Base-by-base conservation (phyloP, 192 early-diverging fungal species). In the Backusella psychrophila region DNA sequence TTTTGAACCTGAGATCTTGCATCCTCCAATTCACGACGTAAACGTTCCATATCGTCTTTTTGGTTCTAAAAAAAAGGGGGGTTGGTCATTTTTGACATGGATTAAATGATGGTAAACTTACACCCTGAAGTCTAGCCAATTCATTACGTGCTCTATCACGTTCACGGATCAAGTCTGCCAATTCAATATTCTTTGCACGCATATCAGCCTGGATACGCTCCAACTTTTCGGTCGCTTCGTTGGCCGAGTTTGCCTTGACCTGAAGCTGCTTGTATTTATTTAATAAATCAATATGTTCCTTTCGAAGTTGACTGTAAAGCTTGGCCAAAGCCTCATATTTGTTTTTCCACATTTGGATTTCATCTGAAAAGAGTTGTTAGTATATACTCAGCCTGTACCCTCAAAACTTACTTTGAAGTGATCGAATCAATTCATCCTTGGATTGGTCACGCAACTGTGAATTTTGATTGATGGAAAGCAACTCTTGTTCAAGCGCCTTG, bases 281-380 rank as follows among this genome's bases (percentile, higher is more conserved):
- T 76, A 98, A 87, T 26, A 99, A 84, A 46, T 97, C 97, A 69
- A 99, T 84, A 80, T 99, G 96, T 77, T 97, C 96, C 75, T 98
- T 96, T 56, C 98, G 91, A 36, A 99, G 85, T 81, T 97, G 94
- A 11, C 97, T 95, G 80, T 99, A 99, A n/a, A 98, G 87, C 73
- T 99, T 99, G 71, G 97, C 97, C 44, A 99, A 85, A 19, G 96
- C 94, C 82, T 98, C 96, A 82, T 98, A 98, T 85, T 98, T 99
- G 81, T 97, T 93, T 86, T 93, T 96, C 95, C 96, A 97, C 83
- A 97, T 94, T 79, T 93, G 91, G 31, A 99, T 87, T 89, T 99
- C 95, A 41, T 96, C 94, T 92, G 70, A 56, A 23, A 26, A 72
- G 6, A 29, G 29, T 29, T 29, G 29, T 29, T 29, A 29, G 29